phyloP scores from a whole-genome alignment of 2,329 filamentous ascomycete genomes.

The Pseudomassariella vexata region DNA sequence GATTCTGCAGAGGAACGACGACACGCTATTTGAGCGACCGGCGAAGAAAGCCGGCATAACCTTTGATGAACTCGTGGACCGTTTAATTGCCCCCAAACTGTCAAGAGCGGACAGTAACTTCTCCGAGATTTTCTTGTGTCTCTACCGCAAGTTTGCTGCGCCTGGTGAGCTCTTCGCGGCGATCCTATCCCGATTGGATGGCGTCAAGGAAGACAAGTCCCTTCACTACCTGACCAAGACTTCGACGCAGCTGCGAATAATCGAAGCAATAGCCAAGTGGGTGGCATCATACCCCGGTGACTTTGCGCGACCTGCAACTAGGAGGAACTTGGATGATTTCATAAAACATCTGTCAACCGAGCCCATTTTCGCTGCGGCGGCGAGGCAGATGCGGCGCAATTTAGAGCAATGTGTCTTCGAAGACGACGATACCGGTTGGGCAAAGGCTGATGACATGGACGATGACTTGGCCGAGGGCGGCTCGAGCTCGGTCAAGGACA shows the following conservation, averaged over 20 bases:
- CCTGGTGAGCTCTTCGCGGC: conserved; percentile 72
- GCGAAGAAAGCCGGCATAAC: conserved; percentile 46
- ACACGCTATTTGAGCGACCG: conserved; percentile 50
- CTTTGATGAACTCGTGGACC: conserved; percentile 75
- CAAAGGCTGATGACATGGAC: conserved; percentile 64
- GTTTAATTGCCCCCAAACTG: conserved; percentile 75
- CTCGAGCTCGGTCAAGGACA: conserved; percentile 14
- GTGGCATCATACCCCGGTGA: conserved; percentile 86
- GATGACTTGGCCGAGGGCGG: conserved; percentile 15
- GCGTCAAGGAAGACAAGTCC: conserved; percentile 58
- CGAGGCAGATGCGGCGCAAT: conserved; percentile 77
- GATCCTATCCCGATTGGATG: conserved; percentile 72
- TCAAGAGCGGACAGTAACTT: conserved; percentile 89
- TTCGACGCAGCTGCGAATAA: conserved; percentile 74
- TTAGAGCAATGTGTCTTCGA: conserved; percentile 68
- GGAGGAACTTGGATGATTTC: conserved; percentile 68
- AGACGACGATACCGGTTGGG: conserved; percentile 92
- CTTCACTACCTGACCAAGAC: conserved; percentile 71
- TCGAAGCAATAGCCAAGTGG: conserved; percentile 84
- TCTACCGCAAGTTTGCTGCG: conserved; percentile 90
- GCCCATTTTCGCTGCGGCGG: conserved; percentile 77
- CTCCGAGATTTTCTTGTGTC: conserved; percentile 77
- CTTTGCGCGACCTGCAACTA: conserved; percentile 74
- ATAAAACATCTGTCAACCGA: conserved; percentile 68
- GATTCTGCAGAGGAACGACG: conserved; percentile 60